phyloP scores from a whole-genome alignment of 805 yeast genomes.

The Candida tibetensis region DNA sequence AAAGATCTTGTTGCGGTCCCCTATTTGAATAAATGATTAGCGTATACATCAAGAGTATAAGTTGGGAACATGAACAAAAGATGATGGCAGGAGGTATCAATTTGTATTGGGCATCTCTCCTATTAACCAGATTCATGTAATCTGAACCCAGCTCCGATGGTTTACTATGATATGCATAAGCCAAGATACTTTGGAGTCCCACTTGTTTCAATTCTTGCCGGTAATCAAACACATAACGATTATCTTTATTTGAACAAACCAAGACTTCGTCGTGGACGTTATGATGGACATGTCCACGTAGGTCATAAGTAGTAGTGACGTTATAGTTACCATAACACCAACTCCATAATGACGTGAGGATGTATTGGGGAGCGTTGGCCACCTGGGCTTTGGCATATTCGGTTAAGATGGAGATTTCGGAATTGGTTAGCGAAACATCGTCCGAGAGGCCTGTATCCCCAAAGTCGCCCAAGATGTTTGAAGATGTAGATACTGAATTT shows the following conservation, averaged over 20 bases:
- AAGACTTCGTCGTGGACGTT: constrained; percentile 19
- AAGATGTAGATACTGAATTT: constrained; percentile 18
- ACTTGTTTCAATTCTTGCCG: constrained; percentile 35
- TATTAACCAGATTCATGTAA: constrained; percentile 11
- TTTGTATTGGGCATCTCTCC: constrained; percentile 15
- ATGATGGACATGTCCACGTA: constrained; percentile 14
- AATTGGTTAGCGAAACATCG: constrained; percentile 42
- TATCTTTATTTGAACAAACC: constrained; percentile 17
- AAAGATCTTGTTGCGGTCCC: constrained; percentile 32
- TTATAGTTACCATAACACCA: constrained; percentile 48
- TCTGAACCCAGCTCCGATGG: constrained; percentile 12
- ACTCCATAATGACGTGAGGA: constrained; percentile 37
- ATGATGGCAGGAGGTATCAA: constrained; percentile 28
- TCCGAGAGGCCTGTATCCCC: background rate
- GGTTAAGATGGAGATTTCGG: constrained; percentile 45
- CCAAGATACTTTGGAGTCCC: constrained; percentile 44
- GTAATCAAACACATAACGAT: constrained; percentile 42
- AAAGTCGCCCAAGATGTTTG: background rate
- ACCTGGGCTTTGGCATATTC: constrained; percentile 48
- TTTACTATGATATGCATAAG: constrained; percentile 43
- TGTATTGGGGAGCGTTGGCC: constrained; percentile 47
- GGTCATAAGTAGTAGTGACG: constrained; percentile 11
- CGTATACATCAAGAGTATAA: constrained; percentile 25
- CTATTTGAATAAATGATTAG: constrained; percentile 37
- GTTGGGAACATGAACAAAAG: constrained; percentile 27